Conservation (phyloP, 2,329 filamentous ascomycete species). For the Fusarium napiforme region DNA sequence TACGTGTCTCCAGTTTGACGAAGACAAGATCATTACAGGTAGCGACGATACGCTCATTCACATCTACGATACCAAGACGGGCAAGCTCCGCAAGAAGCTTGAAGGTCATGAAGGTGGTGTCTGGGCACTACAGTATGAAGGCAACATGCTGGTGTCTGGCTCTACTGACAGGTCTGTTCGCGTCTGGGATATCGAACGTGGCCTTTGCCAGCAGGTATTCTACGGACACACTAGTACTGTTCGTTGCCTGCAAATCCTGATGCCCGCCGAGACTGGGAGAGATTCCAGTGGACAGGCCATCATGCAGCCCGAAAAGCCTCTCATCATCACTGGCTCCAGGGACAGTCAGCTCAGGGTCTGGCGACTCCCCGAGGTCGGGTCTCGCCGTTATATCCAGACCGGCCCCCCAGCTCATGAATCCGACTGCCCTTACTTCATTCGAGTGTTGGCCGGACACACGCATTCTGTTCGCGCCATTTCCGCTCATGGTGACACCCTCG, state of each 20-base stretch:
- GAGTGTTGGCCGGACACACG: slow-evolving; percentile 84
- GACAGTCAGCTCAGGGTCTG: slow-evolving; percentile 95
- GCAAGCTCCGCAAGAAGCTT: slow-evolving; percentile 82
- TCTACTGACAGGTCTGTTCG: slow-evolving; percentile 97
- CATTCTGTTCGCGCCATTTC: slow-evolving; percentile 97
- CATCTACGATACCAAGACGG: slow-evolving; percentile 97
- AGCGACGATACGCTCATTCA: slow-evolving; percentile 98
- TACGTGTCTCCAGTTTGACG: slow-evolving; percentile 96
- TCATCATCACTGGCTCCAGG: slow-evolving; percentile 97
- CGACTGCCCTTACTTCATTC: slow-evolving; percentile 95
- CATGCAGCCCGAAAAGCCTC: slow-evolving; percentile 91
- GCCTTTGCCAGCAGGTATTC: slow-evolving; percentile 93
- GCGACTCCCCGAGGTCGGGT: slow-evolving; percentile 86
- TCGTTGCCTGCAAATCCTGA: slow-evolving; percentile 91
- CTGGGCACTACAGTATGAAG: slow-evolving; percentile 96
- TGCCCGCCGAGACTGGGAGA: slow-evolving; percentile 82
- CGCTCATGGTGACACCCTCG: slow-evolving; percentile 92
- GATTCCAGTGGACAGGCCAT: slow-evolving; percentile 77
- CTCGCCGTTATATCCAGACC: slow-evolving; percentile 81
- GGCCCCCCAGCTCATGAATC: slow-evolving; percentile 77
- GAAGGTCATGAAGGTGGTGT: slow-evolving; percentile 97
- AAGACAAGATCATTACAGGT: slow-evolving; percentile 96
- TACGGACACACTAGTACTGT: slow-evolving; percentile 98
- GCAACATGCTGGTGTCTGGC: slow-evolving; percentile 93
- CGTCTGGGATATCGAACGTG: slow-evolving; percentile 98